These are phyloP conservation scores for Nicotiana tabacum DNA, from an alignment of 257 asterid species.

Conservation along the genomic window DNA sequence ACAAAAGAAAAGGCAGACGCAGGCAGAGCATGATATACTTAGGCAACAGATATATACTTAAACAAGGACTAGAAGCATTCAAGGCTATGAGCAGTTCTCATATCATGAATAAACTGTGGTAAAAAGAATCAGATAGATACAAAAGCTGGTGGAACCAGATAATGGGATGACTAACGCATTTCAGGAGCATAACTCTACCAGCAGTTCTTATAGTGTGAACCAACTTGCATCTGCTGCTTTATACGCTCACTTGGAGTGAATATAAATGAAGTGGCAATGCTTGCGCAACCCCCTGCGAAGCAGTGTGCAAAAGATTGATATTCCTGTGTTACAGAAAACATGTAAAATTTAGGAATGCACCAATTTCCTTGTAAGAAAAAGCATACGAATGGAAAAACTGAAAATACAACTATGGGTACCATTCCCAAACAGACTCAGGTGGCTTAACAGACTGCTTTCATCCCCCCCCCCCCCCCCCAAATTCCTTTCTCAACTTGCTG, in stretches of 20 bases:
- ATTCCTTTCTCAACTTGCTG: neutral
- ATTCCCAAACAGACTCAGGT: neutral
- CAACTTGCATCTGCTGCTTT: conserved; percentile 98
- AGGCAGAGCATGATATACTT: neutral
- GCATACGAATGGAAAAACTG: neutral
- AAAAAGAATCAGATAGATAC: neutral
- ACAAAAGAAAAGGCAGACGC: too few relatives aligned
- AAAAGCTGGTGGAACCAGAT: neutral
- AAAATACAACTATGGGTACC: neutral
- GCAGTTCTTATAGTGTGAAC: conserved; percentile 69
- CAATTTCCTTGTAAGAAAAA: neutral
- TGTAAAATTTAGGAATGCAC: neutral
- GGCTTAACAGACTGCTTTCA: neutral
- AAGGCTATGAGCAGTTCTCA: neutral
- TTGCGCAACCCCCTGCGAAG: conserved; percentile 88
- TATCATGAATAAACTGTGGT: neutral
- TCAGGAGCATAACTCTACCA: conserved; percentile 44
- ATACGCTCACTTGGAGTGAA: conserved; percentile 93
- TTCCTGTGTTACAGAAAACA: conserved; percentile 42
- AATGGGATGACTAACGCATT: neutral
- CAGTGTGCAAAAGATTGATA: conserved; percentile 80
- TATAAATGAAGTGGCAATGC: conserved; percentile 89
- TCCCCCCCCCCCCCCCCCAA: neutral
- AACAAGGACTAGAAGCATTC: neutral
- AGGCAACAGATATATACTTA: neutral